These are phyloP conservation scores for Aspergillus nomiae DNA, from an alignment of 2,329 filamentous ascomycete genomes.

Conservation along the genomic window DNA sequence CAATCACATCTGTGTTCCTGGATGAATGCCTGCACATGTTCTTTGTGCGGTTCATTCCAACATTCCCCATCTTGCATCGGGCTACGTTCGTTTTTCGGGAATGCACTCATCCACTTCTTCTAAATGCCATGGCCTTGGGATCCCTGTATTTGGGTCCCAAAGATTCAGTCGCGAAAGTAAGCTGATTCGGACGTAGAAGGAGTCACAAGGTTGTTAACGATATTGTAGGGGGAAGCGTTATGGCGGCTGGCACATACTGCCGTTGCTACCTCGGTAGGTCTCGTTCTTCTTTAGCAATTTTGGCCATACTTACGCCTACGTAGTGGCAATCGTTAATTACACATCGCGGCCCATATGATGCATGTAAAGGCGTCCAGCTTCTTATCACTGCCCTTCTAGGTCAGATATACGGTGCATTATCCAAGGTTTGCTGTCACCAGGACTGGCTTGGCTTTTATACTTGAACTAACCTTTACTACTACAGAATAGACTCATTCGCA, in stretches of 20 bases:
- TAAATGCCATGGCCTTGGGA: conserved; percentile 51
- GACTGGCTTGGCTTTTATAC: background rate
- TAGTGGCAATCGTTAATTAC: conserved; percentile 49
- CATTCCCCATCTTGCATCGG: conserved; percentile 49
- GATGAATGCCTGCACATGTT: conserved; percentile 53
- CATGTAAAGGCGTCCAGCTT: conserved; percentile 48
- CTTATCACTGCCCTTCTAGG: conserved; percentile 46
- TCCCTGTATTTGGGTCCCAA: conserved; percentile 50
- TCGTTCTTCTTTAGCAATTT: background rate
- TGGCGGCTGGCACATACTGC: conserved; percentile 50
- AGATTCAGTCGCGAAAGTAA: conserved; percentile 43
- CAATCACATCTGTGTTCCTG: conserved; percentile 49
- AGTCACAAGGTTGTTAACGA: background rate
- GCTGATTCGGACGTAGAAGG: background rate
- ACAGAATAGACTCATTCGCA: conserved; percentile 45
- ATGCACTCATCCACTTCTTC: conserved; percentile 45
- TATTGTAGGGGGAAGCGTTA: conserved; percentile 42
- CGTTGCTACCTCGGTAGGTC: conserved; percentile 43
- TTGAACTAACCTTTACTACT: background rate
- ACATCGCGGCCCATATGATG: conserved; percentile 45
- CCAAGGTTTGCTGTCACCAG: conserved; percentile 29
- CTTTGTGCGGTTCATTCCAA: conserved; percentile 49
- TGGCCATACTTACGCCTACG: conserved; percentile 8
- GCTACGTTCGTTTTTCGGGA: conserved; percentile 49
- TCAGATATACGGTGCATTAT: conserved; percentile 48